Evolutionary conservation across 2,329 filamentous ascomycete species (phyloP), one percentile per base, ranked within the genome.

Genomic region (Fusarium staphyleae): DNA sequence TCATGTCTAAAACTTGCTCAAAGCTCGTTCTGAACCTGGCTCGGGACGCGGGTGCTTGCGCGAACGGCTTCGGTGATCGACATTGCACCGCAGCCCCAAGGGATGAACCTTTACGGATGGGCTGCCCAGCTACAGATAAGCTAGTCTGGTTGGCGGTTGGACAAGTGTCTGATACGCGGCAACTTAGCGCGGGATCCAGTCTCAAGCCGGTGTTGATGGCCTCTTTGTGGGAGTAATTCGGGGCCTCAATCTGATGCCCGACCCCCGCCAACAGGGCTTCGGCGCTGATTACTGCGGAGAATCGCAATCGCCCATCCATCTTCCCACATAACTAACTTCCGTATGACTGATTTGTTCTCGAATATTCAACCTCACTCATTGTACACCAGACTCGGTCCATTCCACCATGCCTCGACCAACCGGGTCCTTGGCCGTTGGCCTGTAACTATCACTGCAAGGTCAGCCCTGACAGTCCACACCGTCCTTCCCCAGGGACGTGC

Each of bases 381-480:
- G 52, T 39, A 34, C 40, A 13, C 39, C 28, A 29, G 11, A 34
- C 34, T 26, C 30, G 32, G 22, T 53, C 50, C 56, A 61, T 55
- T 53, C 50, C 42, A 46, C 55, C 24, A 51, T 42, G 33, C 44
- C 40, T 55, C 43, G 37, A 48, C 56, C 64, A 66, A 65, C 61
- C 54, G 59, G 53, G 56, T 55, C 34, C 34, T 32, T 39, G 47
- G 22, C 58, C 56, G 53, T 44, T 54, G 29, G 50, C 44, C 52
- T 65, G 51, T 34, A 22, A 19, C 46, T 46, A 19, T 51, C n/a
- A n/a, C n/a, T n/a, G 48, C 55, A 63, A 47, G 61, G 42, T 48
- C 54, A 52, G 49, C 60, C 63, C 59, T 55, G 45, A 49, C 35
- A 48, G 43, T 42, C 42, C 47, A 47, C 40, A 37, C 41, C 42